Percentiles rank a stretch among this genome's conserved stretches.
Evolutionary conservation across 176 grass and related monocot genomes (phyloP).

Genomic region (Leersia perrieri): DNA sequence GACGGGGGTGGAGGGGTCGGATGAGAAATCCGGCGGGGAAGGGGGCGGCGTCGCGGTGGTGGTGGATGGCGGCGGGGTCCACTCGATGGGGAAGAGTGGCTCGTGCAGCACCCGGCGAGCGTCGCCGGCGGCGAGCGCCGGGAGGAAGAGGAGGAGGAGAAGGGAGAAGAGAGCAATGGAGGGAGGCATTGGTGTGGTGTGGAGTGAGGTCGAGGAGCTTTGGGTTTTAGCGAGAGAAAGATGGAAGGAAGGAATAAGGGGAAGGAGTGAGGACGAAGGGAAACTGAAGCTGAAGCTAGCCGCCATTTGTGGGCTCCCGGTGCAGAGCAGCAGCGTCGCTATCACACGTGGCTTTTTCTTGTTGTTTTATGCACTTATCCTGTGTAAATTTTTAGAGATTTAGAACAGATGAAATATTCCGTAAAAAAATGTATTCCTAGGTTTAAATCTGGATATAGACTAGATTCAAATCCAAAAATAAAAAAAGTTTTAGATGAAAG

Average conservation of each 20-base stretch:
- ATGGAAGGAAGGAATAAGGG: not conserved
- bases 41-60: slow-evolving; percentile 33
- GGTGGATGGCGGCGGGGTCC: slow-evolving; percentile 73
- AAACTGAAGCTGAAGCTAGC: not conserved
- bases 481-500: too few relatives aligned
- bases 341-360: slow-evolving; percentile 14
- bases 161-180: not conserved
- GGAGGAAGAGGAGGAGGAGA: not conserved
- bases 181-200: not conserved
- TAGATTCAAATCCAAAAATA: too few relatives aligned
- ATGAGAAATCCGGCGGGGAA: slow-evolving; percentile 39
- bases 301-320: slow-evolving; percentile 24
- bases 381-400: not conserved
- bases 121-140: not conserved
- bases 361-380: not conserved
- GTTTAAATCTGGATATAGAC: too few relatives aligned
- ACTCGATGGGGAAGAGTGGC: slow-evolving; percentile 81
- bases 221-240: not conserved
- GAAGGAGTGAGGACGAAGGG: not conserved
- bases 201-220: not conserved
- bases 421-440: too few relatives aligned
- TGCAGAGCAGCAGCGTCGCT: not conserved
- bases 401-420: too few relatives aligned
- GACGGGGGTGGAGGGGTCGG: slow-evolving; percentile 35
- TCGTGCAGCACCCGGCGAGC: slow-evolving; percentile 65